phyloP scores from a whole-genome alignment of 75 land plant species.

The Sequoiadendron giganteum region DNA sequence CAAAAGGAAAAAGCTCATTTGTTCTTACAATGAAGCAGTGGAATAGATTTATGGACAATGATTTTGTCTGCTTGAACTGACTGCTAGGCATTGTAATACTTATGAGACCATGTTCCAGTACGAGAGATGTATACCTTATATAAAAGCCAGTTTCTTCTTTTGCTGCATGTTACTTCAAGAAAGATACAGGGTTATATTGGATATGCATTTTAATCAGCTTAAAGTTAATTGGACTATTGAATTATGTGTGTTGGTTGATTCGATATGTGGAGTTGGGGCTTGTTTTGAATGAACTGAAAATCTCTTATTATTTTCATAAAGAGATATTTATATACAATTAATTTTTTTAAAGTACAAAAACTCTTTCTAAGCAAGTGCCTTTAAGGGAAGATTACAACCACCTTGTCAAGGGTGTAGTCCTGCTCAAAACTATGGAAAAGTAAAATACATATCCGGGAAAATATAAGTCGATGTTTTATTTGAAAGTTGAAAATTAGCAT shows the following conservation, averaged over 20 bases:
- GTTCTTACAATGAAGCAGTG: neutral
- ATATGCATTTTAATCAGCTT: neutral
- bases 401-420: too few species aligned
- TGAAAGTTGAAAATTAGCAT: too few species aligned
- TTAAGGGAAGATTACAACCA: too few species aligned
- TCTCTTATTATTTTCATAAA: neutral
- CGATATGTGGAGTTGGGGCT: neutral
- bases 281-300: neutral
- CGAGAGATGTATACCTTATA: neutral
- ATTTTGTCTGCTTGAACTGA: neutral
- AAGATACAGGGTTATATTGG: neutral
- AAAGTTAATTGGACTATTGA: neutral
- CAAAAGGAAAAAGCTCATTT: neutral
- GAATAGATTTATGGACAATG: neutral
- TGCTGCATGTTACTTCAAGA: neutral
- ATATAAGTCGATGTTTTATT: too few species aligned
- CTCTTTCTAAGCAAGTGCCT: too few species aligned
- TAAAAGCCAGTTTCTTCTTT: neutral
- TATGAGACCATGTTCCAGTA: neutral
- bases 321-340: too few species aligned
- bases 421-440: too few species aligned
- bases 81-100: neutral
- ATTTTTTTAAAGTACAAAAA: too few species aligned
- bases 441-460: too few species aligned
- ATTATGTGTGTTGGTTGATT: neutral